Percentiles rank a stretch among this genome's conserved stretches.
Conservation (phyloP, 805 yeast species). For the Lipomyces orientalis region DNA sequence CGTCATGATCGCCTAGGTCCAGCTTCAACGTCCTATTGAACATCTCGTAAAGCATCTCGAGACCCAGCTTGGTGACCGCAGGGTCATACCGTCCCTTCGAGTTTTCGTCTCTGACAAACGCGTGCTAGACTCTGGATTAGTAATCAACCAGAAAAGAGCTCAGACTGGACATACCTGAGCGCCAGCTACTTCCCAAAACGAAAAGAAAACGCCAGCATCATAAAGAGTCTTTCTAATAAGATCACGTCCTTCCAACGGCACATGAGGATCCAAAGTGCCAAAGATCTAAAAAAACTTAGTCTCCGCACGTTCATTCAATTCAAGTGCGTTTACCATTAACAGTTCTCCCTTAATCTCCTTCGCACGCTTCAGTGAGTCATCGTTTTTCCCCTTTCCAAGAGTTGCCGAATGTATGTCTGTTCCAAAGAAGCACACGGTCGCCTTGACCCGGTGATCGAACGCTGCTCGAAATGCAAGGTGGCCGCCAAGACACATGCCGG, state of each 20-base stretch:
- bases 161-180: constrained; percentile 49
- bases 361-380: constrained; percentile 66
- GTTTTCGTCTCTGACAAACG: constrained; percentile 77
- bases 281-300: constrained; percentile 51
- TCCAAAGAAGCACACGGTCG: constrained; percentile 77
- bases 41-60: constrained; percentile 70
- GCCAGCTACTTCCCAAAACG: constrained; percentile 74
- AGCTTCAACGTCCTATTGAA: constrained; percentile 70
- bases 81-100: constrained; percentile 84
- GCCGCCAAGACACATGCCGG: constrained; percentile 89
- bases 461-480: constrained; percentile 77
- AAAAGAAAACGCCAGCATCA: constrained; percentile 63
- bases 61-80: constrained; percentile 71
- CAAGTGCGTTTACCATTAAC: constrained; percentile 48
- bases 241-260: constrained; percentile 78
- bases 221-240: constrained; percentile 66
- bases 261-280: constrained; percentile 81
- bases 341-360: constrained; percentile 62
- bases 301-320: neutral
- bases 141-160: neutral
- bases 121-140: constrained; percentile 58
- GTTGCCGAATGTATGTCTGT: constrained; percentile 77
- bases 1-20: constrained; percentile 70
- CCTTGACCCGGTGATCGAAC: constrained; percentile 65
- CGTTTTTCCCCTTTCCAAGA: constrained; percentile 66